These are phyloP conservation scores for Backusella liffmaniae DNA, from an alignment of 192 early-diverging fungal genomes.

Conservation along the genomic window DNA sequence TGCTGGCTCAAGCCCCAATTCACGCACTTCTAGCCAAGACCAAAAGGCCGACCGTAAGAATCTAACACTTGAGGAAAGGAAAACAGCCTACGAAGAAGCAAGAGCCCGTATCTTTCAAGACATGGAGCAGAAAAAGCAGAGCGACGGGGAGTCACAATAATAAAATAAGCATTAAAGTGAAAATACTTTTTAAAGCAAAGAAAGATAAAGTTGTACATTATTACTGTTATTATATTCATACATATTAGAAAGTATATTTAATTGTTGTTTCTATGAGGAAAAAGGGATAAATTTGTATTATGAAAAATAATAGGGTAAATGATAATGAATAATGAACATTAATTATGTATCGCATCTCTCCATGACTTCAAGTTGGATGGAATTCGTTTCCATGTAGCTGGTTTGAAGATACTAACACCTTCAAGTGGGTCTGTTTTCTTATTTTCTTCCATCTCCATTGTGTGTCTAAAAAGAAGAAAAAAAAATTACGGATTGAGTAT, in stretches of 20 bases:
- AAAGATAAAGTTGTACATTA: background rate
- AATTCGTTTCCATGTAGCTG: conserved; percentile 36
- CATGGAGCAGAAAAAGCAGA: conserved; percentile 13
- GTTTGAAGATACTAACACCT: conserved; percentile 32
- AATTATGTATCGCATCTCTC: conserved; percentile 35
- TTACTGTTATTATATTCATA: too few species aligned
- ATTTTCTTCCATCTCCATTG: conserved; percentile 22
- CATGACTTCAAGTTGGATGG: conserved; percentile 28
- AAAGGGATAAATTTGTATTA: background rate
- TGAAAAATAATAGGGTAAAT: background rate
- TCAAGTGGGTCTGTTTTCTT: conserved; percentile 30
- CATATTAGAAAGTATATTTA: too few species aligned
- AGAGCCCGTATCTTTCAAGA: conserved; percentile 71
- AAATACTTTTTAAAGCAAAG: background rate
- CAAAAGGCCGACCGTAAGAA: conserved; percentile 34
- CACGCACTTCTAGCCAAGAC: background rate
- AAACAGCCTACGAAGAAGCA: conserved; percentile 68
- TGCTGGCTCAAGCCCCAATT: conserved; percentile 15
- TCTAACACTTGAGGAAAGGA: conserved; percentile 63
- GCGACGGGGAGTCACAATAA: background rate
- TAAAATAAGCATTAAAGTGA: background rate
- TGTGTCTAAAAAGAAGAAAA: conserved; percentile 27
- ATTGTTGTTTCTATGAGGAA: background rate
- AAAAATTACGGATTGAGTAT: background rate
- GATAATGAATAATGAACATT: background rate